phyloP scores from a whole-genome alignment of 352 stramenopile genomes.

The Phytophthora brassicae region DNA sequence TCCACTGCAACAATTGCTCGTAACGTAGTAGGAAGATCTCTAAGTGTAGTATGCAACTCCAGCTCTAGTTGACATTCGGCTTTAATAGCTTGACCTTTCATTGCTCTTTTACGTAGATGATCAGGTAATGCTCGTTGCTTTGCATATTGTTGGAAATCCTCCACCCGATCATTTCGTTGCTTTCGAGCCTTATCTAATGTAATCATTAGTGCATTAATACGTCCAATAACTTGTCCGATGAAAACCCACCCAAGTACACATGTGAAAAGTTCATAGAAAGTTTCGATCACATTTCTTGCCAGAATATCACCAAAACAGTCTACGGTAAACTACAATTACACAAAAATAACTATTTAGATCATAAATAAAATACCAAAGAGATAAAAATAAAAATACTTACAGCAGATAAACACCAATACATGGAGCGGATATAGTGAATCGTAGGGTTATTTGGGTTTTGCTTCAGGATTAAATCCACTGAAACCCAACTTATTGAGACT shows the following conservation, averaged over 20 bases:
- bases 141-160: constrained; percentile 74
- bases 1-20: constrained; percentile 47
- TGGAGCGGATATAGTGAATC: constrained; percentile 72
- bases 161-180: constrained; percentile 46
- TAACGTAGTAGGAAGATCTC: constrained; percentile 44
- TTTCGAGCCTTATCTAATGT: constrained; percentile 64
- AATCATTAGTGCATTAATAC: constrained; percentile 72
- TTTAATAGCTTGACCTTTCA: constrained; percentile 58
- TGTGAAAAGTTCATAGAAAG: constrained; percentile 55
- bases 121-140: constrained; percentile 51
- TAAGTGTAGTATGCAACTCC: constrained; percentile 39
- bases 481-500: constrained; percentile 55
- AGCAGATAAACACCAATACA: constrained; percentile 78
- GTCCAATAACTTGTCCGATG: constrained; percentile 69
- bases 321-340: constrained; percentile 57
- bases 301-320: constrained; percentile 77
- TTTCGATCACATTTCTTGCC: constrained; percentile 64
- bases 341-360: constrained; percentile 3
- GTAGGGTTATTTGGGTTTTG: constrained; percentile 51
- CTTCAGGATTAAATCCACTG: constrained; percentile 47
- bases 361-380: background rate
- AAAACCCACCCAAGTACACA: constrained; percentile 80
- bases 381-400: constrained; percentile 33
- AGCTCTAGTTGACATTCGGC: constrained; percentile 52
- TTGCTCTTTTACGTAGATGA: constrained; percentile 41